Base-by-base conservation (phyloP, 768 basidiomycete species). In the Saitozyma podzolica region DNA sequence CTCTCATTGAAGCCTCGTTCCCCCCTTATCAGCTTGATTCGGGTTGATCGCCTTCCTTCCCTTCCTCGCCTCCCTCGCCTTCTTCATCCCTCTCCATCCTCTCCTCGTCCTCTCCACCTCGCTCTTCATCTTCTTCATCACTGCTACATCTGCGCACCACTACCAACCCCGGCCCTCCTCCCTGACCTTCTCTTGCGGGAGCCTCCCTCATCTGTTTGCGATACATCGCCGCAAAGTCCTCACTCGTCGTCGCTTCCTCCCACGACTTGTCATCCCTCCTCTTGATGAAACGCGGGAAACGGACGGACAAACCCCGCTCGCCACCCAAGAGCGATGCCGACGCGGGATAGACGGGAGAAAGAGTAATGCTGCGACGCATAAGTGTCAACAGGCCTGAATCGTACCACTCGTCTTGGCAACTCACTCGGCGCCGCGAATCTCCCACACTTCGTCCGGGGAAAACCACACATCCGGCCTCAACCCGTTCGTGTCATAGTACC, bases 251-350 rank as follows among this genome's bases (percentile, higher is more conserved):
- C 2, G 90, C 91, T 66, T 88, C 79, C 70, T 88, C 87, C 55
- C 87, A 82, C 6, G 71, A 70, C 78, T 92, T 93, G 79, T 94
- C 92, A 9, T 87, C 86, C 29, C 89, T 82, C 8, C 85, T 71
- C 62, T 83, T 85, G 59, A 94, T 83, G 80, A 94, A 95, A 42
- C 92, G 84, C 48, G 93, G 93, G 78, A 96, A 96, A 11, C 93
- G 87, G 11, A 95, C 78, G 68, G 89, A 90, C 40, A 94, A 81
- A 6, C 93, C 93, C 37, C 88, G 83, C 50, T 82, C 82, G 4
- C 82, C 82, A 7, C 86, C 84, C 6, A 87, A 82, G 19, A 87
- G 74, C 7, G 87, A 86, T 58, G 84, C 81, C 0, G 90, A 92
- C 16, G 92, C 92, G 6, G 88, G 80, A 20, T 92, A 94, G 14